Evolutionary conservation across 1,284 basidiomycete genomes (phyloP).

Genomic region (Mycena citricolor): DNA sequence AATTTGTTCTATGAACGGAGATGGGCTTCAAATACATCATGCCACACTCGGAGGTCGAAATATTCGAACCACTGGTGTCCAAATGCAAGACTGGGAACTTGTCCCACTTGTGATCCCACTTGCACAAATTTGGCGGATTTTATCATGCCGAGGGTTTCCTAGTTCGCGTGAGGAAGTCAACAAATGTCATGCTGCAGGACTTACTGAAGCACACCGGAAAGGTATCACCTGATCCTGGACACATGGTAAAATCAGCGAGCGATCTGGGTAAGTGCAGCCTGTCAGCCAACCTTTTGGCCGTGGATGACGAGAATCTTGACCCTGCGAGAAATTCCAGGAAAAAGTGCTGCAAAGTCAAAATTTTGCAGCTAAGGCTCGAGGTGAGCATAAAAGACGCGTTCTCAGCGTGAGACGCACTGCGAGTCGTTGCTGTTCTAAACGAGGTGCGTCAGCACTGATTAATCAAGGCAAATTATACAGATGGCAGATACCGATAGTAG

Average conservation of each 20-base stretch:
- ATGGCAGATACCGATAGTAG: slow-evolving; percentile 10
- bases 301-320: slow-evolving; percentile 42
- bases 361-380: slow-evolving; percentile 27
- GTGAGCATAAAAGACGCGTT: too few species aligned
- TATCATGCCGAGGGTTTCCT: too few species aligned
- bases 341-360: slow-evolving; percentile 34
- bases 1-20: slow-evolving; percentile 9
- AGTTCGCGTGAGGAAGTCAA: too few species aligned
- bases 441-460: too few species aligned
- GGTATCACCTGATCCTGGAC: slow-evolving; percentile 10
- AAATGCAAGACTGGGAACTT: slow-evolving; percentile 39
- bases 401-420: too few species aligned
- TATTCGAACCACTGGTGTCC: slow-evolving; percentile 49
- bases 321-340: slow-evolving; percentile 31
- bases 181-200: too few species aligned
- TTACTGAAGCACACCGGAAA: slow-evolving; percentile 7
- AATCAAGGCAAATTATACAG: too few species aligned
- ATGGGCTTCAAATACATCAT: slow-evolving; percentile 35
- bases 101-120: slow-evolving; percentile 36
- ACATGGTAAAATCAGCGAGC: too few species aligned
- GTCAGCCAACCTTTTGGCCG: slow-evolving; percentile 34
- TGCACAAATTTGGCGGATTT: slow-evolving; percentile 37
- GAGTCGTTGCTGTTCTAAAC: too few species aligned
- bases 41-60: slow-evolving; percentile 41
- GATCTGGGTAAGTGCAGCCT: background rate